Evolutionary conservation across 805 yeast genomes (phyloP).

Genomic region (Pichia deserticola): DNA sequence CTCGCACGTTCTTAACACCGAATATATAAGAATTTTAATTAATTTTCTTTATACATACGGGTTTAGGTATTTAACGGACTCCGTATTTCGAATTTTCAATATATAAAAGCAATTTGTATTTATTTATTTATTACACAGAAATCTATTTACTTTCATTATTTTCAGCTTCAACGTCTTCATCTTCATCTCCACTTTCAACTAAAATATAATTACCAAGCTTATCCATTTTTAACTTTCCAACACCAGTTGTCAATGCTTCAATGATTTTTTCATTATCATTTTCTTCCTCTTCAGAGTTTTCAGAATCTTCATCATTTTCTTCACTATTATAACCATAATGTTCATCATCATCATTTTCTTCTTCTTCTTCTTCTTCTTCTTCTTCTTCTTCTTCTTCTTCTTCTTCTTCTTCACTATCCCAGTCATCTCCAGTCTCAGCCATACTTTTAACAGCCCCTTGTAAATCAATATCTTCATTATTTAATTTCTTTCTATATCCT

Average conservation of each 20-base stretch:
- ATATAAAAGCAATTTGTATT: too few species aligned
- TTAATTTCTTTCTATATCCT: conserved; percentile 52
- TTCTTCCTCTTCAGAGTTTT: conserved; percentile 29
- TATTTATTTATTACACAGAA: too few species aligned
- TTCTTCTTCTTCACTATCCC: conserved; percentile 15
- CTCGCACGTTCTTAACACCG: too few species aligned
- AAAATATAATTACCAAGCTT: conserved; percentile 77
- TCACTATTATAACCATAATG: conserved; percentile 15
- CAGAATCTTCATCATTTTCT: conserved; percentile 28
- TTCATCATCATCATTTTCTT: conserved; percentile 12
- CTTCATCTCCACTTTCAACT: conserved; percentile 14
- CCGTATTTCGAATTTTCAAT: too few species aligned
- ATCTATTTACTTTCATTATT: not conserved
- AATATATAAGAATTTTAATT: too few species aligned
- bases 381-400: conserved; percentile 23
- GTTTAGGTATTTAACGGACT: too few species aligned
- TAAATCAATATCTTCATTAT: conserved; percentile 48
- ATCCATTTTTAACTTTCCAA: conserved; percentile 65
- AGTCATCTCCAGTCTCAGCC: conserved; percentile 17
- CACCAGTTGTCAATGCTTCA: conserved; percentile 60
- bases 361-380: conserved; percentile 7
- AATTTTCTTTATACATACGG: too few species aligned
- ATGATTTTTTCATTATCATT: conserved; percentile 49
- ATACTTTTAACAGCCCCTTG: conserved; percentile 60
- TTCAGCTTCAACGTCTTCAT: not conserved